A percentile compares a stretch with the other conserved stretches of the same genome.
Conservation (phyloP, 1,284 basidiomycete species). For the Marasmius sp. region DNA sequence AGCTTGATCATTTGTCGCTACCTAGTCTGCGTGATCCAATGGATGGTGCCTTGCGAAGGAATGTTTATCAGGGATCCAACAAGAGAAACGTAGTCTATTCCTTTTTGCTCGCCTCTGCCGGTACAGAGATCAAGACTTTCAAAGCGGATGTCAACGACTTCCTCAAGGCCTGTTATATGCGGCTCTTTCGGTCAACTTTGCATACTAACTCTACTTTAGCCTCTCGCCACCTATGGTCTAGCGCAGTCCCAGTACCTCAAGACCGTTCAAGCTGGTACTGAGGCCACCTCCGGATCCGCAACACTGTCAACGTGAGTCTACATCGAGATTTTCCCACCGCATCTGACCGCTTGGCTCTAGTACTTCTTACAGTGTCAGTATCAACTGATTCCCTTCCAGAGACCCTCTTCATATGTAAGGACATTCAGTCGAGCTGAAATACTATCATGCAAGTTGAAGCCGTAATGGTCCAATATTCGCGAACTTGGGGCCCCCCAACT, state of each 20-base stretch:
- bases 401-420: too few relatives aligned
- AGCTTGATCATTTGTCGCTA: conserved; percentile 1
- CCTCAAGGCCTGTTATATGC: conserved; percentile 40
- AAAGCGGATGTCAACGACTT: conserved; percentile 55
- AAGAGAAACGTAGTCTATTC: conserved; percentile 63
- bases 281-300: conserved; percentile 54
- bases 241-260: conserved; percentile 48
- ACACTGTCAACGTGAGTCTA: conserved; percentile 49
- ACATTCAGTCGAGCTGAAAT: too few relatives aligned
- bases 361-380: conserved; percentile 39
- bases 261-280: conserved; percentile 56
- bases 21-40: neutral
- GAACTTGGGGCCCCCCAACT: too few relatives aligned
- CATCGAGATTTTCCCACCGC: neutral
- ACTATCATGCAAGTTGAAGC: too few relatives aligned
- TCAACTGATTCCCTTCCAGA: conserved; percentile 27
- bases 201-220: conserved; percentile 31
- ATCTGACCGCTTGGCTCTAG: conserved; percentile 20
- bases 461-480: too few relatives aligned
- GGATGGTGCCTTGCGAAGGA: conserved; percentile 32
- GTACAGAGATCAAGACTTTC: conserved; percentile 45
- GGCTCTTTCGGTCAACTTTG: neutral
- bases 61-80: conserved; percentile 59
- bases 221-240: conserved; percentile 47
- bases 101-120: conserved; percentile 49